Conservation (phyloP, 805 yeast genomes). For the Kockiozyma suomiensis region DNA sequence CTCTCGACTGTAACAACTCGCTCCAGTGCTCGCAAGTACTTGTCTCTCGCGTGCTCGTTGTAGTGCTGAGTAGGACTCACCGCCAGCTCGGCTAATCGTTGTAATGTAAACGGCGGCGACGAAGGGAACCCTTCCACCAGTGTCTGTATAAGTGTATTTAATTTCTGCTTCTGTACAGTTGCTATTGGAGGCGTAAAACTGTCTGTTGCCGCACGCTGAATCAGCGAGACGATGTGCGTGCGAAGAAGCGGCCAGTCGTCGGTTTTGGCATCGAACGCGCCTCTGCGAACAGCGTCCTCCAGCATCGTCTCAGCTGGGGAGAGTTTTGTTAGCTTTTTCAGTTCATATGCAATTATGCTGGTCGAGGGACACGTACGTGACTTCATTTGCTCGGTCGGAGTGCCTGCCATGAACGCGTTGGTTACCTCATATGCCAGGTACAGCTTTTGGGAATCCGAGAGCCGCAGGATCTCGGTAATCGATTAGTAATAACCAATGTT, state of each 20-base stretch:
- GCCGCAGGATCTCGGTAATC: background rate
- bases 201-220: background rate
- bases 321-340: background rate
- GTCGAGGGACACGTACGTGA: background rate
- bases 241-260: background rate
- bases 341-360: background rate
- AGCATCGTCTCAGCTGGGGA: background rate
- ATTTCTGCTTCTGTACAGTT: background rate
- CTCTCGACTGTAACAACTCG: constrained; percentile 35
- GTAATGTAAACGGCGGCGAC: constrained; percentile 47
- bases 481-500: background rate
- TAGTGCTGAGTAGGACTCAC: constrained; percentile 37
- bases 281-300: background rate
- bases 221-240: background rate
- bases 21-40: constrained; percentile 39
- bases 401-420: too few relatives aligned
- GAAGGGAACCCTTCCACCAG: background rate
- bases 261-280: constrained; percentile 1
- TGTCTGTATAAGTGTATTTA: background rate
- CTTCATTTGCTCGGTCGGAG: background rate
- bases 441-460: background rate
- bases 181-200: background rate
- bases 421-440: too few relatives aligned
- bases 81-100: constrained; percentile 45
- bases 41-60: constrained; percentile 33